A percentile compares a stretch with the other conserved stretches of the same genome.
These are phyloP conservation scores for Penicillium sp. DNA, from an alignment of 2,329 filamentous ascomycete genomes.

Conservation along the genomic window DNA sequence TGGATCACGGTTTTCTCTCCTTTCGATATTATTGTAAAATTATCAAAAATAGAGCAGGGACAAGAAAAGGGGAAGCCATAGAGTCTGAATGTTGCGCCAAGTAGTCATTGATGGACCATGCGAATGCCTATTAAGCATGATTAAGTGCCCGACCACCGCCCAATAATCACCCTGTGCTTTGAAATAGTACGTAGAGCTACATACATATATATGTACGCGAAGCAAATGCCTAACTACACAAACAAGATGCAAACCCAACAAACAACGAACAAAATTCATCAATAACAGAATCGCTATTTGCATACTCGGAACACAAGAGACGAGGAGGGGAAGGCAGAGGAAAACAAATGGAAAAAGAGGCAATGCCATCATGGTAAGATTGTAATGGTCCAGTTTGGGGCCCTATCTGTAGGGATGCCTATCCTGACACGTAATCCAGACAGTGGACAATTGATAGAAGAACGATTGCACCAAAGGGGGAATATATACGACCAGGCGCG, in stretches of 20 bases:
- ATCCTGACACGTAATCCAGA: slow-evolving; percentile 6
- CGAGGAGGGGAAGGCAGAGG: neutral
- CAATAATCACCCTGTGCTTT: neutral
- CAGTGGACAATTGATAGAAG: neutral
- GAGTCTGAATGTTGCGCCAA: neutral
- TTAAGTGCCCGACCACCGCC: neutral
- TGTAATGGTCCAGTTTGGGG: neutral
- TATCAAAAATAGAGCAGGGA: neutral
- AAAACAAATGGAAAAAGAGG: slow-evolving; percentile 3
- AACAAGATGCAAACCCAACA: slow-evolving; percentile 3
- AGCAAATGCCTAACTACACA: slow-evolving; percentile 19
- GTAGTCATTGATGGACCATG: neutral
- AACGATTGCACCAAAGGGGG: neutral
- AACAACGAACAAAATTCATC: slow-evolving; percentile 13
- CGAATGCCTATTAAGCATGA: neutral
- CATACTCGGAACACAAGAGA: slow-evolving; percentile 10
- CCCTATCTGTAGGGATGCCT: neutral
- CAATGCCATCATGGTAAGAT: neutral
- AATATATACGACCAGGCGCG: slow-evolving; percentile 20
- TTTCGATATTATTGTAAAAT: neutral
- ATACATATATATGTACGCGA: neutral
- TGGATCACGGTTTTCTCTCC: neutral
- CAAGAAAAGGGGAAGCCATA: neutral
- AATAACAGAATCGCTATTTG: slow-evolving; percentile 24
- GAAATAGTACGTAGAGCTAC: neutral